Evolutionary conservation across 257 asterid species (phyloP).

Genomic region (Penstemon eatonii): DNA sequence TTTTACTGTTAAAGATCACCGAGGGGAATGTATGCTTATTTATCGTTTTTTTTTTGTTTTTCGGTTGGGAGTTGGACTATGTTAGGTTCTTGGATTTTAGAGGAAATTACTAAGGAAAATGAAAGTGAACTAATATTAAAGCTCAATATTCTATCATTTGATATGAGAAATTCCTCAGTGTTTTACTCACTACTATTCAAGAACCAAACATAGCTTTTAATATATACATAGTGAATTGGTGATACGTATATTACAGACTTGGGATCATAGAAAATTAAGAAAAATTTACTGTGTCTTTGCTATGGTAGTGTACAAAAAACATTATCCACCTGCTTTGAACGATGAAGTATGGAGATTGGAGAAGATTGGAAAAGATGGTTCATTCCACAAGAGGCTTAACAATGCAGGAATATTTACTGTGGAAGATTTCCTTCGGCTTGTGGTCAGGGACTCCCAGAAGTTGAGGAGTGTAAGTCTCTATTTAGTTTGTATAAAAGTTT

Average conservation of each 20-base stretch:
- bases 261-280: background rate
- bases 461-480: conserved; percentile 68
- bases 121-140: too few relatives aligned
- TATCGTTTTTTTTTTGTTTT: conserved; percentile 12
- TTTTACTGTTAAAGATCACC: conserved; percentile 90
- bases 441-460: conserved; percentile 84
- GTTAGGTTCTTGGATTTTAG: too few relatives aligned
- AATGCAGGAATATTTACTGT: conserved; percentile 76
- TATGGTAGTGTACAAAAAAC: conserved; percentile 88
- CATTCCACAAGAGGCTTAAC: conserved; percentile 92
- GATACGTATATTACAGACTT: too few relatives aligned
- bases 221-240: too few relatives aligned
- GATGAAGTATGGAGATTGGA: conserved; percentile 99
- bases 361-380: conserved; percentile 99
- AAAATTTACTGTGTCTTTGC: conserved; percentile 24
- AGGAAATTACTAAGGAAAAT: too few relatives aligned
- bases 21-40: conserved; percentile 82
- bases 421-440: conserved; percentile 90
- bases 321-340: conserved; percentile 88
- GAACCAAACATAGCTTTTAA: too few relatives aligned
- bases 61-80: background rate
- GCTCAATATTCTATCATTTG: too few relatives aligned
- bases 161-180: too few relatives aligned
- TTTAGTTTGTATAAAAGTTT: background rate
- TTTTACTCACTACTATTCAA: too few relatives aligned